These are phyloP conservation scores for Leavenworthia alabamica DNA, from an alignment of 345 rosid species.

Conservation along the genomic window DNA sequence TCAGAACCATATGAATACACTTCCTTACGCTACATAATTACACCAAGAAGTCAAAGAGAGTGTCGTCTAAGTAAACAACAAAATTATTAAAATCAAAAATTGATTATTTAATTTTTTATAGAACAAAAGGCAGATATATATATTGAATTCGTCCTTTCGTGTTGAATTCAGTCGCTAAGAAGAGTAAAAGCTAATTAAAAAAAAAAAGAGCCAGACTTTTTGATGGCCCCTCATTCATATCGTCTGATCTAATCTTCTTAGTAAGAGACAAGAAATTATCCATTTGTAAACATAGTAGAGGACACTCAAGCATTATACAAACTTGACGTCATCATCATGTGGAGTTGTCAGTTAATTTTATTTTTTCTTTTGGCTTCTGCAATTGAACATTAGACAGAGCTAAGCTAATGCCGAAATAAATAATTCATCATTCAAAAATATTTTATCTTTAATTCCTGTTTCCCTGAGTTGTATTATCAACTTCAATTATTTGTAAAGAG, in stretches of 20 bases:
- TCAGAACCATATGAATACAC: conserved; percentile 9
- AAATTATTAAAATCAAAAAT: neutral
- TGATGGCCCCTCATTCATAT: conserved; percentile 32
- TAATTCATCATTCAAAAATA: neutral
- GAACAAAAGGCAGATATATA: conserved; percentile 40
- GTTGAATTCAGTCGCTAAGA: conserved; percentile 34
- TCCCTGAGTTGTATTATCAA: neutral
- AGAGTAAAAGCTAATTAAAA: neutral
- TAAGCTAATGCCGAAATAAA: neutral
- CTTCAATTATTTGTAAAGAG: neutral
- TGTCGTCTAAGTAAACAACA: neutral
- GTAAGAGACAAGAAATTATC: neutral
- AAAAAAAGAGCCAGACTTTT: conserved; percentile 40
- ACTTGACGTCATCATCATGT: neutral
- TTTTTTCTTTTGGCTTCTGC: neutral
- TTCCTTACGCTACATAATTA: neutral
- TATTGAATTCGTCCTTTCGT: conserved; percentile 42
- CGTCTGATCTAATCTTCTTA: neutral
- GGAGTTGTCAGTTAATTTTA: neutral
- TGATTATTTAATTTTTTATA: conserved; percentile 29
- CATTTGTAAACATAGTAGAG: conserved; percentile 1
- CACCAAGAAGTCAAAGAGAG: conserved; percentile 20
- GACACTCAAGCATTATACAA: neutral
- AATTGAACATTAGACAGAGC: neutral
- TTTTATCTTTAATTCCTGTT: neutral